A percentile compares a stretch with the other conserved stretches of the same genome.
Evolutionary conservation across 805 yeast genomes (phyloP).

Genomic region (Komagataella pseudopastoris): DNA sequence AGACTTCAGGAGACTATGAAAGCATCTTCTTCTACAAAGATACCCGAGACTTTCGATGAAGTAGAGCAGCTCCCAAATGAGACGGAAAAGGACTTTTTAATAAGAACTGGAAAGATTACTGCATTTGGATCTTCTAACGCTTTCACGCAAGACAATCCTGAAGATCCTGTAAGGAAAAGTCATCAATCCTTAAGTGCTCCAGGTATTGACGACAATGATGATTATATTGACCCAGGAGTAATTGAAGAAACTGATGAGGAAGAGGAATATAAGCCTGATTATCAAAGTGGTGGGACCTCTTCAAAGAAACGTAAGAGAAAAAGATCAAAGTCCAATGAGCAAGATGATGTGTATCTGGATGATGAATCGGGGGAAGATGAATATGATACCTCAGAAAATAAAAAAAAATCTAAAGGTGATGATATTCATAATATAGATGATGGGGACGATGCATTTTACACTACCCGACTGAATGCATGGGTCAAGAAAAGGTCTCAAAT

Average conservation of each 20-base stretch:
- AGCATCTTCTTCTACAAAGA: conserved; percentile 1
- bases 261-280: conserved; percentile 4
- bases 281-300: not conserved
- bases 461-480: conserved; percentile 53
- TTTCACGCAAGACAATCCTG: conserved; percentile 30
- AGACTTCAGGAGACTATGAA: conserved; percentile 17
- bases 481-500: conserved; percentile 29
- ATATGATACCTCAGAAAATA: not conserved
- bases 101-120: conserved; percentile 85
- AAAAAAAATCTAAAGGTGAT: conserved; percentile 5
- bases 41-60: conserved; percentile 5
- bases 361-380: conserved; percentile 3
- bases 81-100: conserved; percentile 61
- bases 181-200: conserved; percentile 38
- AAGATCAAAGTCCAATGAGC: not conserved
- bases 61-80: conserved; percentile 52
- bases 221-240: conserved; percentile 7
- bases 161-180: conserved; percentile 12
- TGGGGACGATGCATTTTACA: conserved; percentile 62
- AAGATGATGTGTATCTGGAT: not conserved
- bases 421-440: conserved; percentile 49
- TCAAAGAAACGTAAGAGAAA: not conserved
- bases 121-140: conserved; percentile 72
- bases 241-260: conserved; percentile 13
- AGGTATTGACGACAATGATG: conserved; percentile 23